Conservation (phyloP, 345 rosid species). For the Cardamine resedifolia region DNA sequence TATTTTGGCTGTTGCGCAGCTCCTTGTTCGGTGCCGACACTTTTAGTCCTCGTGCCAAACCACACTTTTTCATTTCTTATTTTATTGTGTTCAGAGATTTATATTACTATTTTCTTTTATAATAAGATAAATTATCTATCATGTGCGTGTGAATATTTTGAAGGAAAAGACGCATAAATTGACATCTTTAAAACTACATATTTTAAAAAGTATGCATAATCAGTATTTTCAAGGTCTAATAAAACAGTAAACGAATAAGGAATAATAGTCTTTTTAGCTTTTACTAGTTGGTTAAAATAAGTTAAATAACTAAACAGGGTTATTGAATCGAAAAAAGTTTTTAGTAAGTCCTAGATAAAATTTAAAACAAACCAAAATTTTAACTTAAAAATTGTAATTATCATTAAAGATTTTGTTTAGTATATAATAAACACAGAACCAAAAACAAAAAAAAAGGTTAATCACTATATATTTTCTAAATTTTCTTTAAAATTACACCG, state of each 20-base stretch:
- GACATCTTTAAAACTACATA: neutral
- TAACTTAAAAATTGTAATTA: no score
- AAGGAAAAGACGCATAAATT: neutral
- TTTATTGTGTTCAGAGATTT: neutral
- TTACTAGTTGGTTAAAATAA: neutral
- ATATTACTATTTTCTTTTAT: neutral
- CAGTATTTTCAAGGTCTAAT: neutral
- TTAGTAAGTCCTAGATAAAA: neutral
- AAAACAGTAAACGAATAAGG: neutral
- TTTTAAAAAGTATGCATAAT: neutral
- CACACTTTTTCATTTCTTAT: constrained; percentile 9
- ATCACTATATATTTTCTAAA: no score
- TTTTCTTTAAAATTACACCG: neutral
- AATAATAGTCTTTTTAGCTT: neutral
- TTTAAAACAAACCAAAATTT: neutral
- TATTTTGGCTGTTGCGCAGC: constrained; percentile 29
- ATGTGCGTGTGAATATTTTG: neutral
- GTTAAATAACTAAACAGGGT: neutral
- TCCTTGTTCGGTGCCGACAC: constrained; percentile 32
- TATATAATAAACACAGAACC: no score
- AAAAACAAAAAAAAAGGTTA: no score
- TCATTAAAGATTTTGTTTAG: no score
- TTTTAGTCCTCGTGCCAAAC: constrained; percentile 22
- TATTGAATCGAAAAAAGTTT: neutral
- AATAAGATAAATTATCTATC: neutral